phyloP scores from a whole-genome alignment of 129 eudicot species.

The Saussurea involucrata region DNA sequence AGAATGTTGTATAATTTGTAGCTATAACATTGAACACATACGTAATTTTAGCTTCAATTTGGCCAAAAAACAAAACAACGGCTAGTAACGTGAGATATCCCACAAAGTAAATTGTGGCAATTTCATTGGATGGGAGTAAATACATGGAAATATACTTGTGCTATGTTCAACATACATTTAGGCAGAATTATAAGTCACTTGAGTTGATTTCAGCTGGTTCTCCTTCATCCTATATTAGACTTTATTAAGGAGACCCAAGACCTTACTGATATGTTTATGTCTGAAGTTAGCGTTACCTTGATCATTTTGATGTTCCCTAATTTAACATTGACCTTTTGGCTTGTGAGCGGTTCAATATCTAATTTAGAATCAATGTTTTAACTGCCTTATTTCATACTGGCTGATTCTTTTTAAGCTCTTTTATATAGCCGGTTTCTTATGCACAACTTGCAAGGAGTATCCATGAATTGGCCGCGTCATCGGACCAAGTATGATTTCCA shows the following conservation, averaged over 20 bases:
- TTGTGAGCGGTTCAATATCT: background rate
- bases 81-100: background rate
- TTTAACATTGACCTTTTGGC: constrained; percentile 6
- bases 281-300: background rate
- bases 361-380: background rate
- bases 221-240: background rate
- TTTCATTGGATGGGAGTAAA: background rate
- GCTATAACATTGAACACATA: background rate
- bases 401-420: constrained; percentile 7
- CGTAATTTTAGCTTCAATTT: background rate
- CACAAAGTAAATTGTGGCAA: background rate
- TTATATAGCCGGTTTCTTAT: constrained; percentile 85
- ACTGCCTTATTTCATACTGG: constrained; percentile 5
- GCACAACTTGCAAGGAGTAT: constrained; percentile 99
- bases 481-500: constrained; percentile 72
- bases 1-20: background rate
- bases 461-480: constrained; percentile 90
- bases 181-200: background rate
- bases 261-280: background rate
- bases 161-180: background rate
- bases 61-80: background rate
- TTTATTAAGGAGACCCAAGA: background rate
- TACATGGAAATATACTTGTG: background rate
- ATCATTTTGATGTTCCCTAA: constrained; percentile 2
- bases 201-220: background rate